phyloP scores from a whole-genome alignment of 345 rosid species.

The Eutrema yunnanense region DNA sequence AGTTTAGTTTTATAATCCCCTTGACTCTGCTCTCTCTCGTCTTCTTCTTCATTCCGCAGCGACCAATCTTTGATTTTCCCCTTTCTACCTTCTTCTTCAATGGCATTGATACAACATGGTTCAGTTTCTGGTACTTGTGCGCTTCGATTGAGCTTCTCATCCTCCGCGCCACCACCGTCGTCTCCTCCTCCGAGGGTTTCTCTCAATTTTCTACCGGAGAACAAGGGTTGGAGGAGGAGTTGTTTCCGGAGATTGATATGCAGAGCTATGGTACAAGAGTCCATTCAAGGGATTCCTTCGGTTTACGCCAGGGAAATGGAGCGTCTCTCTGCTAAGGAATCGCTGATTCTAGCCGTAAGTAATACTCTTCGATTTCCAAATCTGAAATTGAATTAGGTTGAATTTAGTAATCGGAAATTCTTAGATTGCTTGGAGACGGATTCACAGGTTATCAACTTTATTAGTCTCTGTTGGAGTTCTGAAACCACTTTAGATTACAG shows the following conservation, averaged over 20 bases:
- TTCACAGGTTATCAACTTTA: neutral
- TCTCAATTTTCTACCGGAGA: slow-evolving; percentile 24
- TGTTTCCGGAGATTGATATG: slow-evolving; percentile 17
- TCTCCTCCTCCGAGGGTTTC: slow-evolving; percentile 10
- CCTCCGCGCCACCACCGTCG: slow-evolving; percentile 1
- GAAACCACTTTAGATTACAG: slow-evolving; percentile 26
- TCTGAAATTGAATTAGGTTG: neutral
- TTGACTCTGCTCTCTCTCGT: neutral
- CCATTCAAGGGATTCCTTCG: slow-evolving; percentile 67
- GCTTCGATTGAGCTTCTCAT: slow-evolving; percentile 20
- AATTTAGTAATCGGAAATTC: too few species aligned
- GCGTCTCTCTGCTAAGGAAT: slow-evolving; percentile 94
- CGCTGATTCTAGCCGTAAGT: slow-evolving; percentile 80
- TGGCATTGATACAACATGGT: slow-evolving; percentile 23
- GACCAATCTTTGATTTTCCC: neutral
- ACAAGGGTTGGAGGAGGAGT: slow-evolving; percentile 12
- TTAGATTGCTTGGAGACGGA: neutral
- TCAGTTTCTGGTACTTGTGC: slow-evolving; percentile 14
- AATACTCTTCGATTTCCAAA: neutral
- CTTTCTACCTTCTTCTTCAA: neutral
- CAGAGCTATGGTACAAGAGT: slow-evolving; percentile 63
- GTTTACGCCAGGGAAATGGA: slow-evolving; percentile 94
- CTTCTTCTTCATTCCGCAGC: slow-evolving; percentile 15
- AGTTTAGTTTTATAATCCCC: neutral
- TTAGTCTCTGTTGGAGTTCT: neutral